Evolutionary conservation across 202 grass and related monocot species (phyloP).

Genomic region (Panicum virgatum): DNA sequence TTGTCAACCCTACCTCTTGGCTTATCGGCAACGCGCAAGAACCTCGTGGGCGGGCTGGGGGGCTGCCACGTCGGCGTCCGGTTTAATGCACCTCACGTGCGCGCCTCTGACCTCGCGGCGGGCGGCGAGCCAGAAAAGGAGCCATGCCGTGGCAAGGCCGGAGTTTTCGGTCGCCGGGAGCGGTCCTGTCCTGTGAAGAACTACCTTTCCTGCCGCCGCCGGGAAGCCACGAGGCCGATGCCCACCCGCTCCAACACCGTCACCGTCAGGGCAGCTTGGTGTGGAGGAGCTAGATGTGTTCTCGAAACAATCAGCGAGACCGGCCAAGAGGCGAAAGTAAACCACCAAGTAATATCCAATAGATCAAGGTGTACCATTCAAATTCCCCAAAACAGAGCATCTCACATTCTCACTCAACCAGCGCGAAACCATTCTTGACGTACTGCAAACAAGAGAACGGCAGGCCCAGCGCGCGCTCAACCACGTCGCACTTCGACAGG

Average conservation of each 20-base stretch:
- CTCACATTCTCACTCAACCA: conserved; percentile 75
- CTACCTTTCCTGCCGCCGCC: not conserved
- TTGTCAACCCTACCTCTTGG: not conserved
- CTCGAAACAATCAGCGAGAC: not conserved
- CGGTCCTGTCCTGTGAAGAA: not conserved
- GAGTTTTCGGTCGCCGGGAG: not conserved
- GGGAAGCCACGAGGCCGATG: too few relatives aligned
- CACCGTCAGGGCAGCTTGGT: too few relatives aligned
- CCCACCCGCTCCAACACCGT: too few relatives aligned
- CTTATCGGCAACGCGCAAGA: conserved; percentile 23
- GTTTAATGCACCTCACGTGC: conserved; percentile 41
- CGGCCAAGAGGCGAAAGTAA: not conserved
- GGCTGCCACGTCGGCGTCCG: conserved; percentile 9
- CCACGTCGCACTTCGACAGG: conserved; percentile 52
- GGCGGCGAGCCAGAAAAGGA: not conserved
- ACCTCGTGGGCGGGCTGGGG: conserved; percentile 4
- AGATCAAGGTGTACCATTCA: not conserved
- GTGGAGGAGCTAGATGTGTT: not conserved
- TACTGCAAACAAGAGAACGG: conserved; percentile 75
- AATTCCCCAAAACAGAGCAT: not conserved
- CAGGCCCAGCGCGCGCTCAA: conserved; percentile 54
- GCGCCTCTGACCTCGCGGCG: not conserved
- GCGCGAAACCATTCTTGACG: conserved; percentile 62
- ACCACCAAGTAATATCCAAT: not conserved
- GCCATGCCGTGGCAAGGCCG: not conserved